phyloP scores from a whole-genome alignment of 257 asterid species.

The Fraxinus quadrangulata region DNA sequence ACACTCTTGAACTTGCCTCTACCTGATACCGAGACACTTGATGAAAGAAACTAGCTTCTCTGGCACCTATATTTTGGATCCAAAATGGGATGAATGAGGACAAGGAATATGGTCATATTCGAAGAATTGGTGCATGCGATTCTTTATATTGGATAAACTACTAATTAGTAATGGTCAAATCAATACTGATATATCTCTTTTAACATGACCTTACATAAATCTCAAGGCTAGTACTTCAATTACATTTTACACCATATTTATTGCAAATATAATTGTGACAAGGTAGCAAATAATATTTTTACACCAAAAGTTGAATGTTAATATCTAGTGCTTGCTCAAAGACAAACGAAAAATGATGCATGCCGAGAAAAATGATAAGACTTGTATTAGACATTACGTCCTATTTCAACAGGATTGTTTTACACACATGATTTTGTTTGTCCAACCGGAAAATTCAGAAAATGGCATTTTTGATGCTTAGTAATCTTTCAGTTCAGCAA shows the following conservation, averaged over 20 bases:
- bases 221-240: neutral
- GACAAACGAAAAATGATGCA: neutral
- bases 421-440: neutral
- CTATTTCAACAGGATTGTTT: neutral
- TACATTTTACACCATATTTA: neutral
- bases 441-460: neutral
- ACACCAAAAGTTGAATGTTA: neutral
- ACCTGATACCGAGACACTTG: slow-evolving; percentile 57
- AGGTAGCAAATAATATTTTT: neutral
- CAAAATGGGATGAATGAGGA: neutral
- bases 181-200: neutral
- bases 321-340: slow-evolving; percentile 1
- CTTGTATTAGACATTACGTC: neutral
- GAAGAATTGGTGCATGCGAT: neutral
- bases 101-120: neutral
- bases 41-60: slow-evolving; percentile 53
- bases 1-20: slow-evolving; percentile 76
- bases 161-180: neutral
- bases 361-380: neutral
- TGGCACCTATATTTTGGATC: slow-evolving; percentile 38
- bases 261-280: neutral
- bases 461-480: neutral
- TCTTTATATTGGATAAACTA: neutral
- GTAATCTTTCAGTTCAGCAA: neutral
- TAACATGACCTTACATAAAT: neutral